Evolutionary conservation across 23 red algal species (phyloP).

Genomic region (Gracilaria vermiculophylla): DNA sequence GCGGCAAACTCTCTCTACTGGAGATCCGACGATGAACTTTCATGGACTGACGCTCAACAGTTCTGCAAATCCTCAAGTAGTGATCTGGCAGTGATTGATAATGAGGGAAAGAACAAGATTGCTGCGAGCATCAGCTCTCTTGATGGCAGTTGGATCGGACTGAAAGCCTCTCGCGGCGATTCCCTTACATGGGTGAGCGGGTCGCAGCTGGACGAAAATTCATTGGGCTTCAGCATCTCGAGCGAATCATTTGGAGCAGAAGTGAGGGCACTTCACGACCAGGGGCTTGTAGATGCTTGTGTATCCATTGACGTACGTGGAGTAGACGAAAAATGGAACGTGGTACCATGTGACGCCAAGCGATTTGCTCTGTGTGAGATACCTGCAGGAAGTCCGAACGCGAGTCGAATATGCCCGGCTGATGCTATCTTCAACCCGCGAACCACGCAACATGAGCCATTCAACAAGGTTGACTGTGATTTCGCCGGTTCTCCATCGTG

Average conservation of each 20-base stretch:
- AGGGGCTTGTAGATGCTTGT: constrained; percentile 1
- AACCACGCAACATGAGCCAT: not conserved
- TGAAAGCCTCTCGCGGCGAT: not conserved
- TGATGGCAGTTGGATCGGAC: constrained; percentile 28
- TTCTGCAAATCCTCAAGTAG: not conserved
- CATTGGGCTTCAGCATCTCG: constrained; percentile 9
- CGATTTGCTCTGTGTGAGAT: constrained; percentile 11
- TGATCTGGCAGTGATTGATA: constrained; percentile 16
- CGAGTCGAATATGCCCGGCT: not conserved
- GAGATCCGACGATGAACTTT: not conserved
- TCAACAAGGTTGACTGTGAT: constrained; percentile 1
- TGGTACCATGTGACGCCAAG: constrained; percentile 15
- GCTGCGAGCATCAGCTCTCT: not conserved
- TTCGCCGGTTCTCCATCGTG: not conserved
- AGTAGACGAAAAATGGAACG: constrained; percentile 9
- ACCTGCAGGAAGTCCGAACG: not conserved
- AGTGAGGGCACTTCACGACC: constrained; percentile 5
- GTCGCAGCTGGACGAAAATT: not conserved
- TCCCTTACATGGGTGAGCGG: not conserved
- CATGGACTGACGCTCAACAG: not conserved
- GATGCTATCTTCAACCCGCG: not conserved
- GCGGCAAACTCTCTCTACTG: not conserved
- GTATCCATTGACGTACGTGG: constrained; percentile 5
- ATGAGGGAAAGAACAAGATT: not conserved
- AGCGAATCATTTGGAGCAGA: not conserved